Base-by-base conservation (phyloP, 2,329 filamentous ascomycete species). In the Alternaria atra region DNA sequence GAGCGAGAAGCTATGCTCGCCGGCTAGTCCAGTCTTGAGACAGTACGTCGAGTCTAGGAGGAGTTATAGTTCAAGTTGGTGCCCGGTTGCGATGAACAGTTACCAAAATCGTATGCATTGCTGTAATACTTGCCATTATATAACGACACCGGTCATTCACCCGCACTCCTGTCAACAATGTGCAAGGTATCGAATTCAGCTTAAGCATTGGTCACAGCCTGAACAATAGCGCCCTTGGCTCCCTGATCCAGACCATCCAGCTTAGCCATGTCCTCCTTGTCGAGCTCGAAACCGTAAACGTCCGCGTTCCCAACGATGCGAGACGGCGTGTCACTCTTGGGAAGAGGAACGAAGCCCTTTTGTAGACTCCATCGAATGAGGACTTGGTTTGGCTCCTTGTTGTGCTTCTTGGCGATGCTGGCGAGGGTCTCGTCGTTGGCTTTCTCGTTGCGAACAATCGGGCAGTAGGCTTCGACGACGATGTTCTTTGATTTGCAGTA, bases 291-390 rank as follows among this genome's bases (percentile, higher is more conserved):
- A 17, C 65, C 69, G 59, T 74, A 80, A 5, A 80, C 58, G 27
- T 78, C 73, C 2, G 73, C 77, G 54, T 80, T 80, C 27, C 66
- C 71, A 12, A 64, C 63, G 30, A 80, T 80, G 8, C 77, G 58
- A 15, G 66, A 63, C 1, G 76, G 73, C 0, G 73, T 77, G 52
- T 80, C 78, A 59, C 76, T 80, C 65, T 80, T 80, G 0, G 78
- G 79, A 3, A 80, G 70, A 3, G 78, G 73, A 12, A 79, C 74
- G 53, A 70, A 78, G 20, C 75, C 90, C 80, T 92, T 94, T 79
- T 97, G 91, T 78, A 97, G 77, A 68, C 90, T 91, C 85, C 92
- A 97, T 64, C 93, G 85, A 51, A 97, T 80, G 71, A 97, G 79
- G 9, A 97, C 81, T 83, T 97, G 93, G 9, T 91, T 90, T 60